Conservation (phyloP, 2,329 filamentous ascomycete genomes). For the Arthrobotrys megalospora region DNA sequence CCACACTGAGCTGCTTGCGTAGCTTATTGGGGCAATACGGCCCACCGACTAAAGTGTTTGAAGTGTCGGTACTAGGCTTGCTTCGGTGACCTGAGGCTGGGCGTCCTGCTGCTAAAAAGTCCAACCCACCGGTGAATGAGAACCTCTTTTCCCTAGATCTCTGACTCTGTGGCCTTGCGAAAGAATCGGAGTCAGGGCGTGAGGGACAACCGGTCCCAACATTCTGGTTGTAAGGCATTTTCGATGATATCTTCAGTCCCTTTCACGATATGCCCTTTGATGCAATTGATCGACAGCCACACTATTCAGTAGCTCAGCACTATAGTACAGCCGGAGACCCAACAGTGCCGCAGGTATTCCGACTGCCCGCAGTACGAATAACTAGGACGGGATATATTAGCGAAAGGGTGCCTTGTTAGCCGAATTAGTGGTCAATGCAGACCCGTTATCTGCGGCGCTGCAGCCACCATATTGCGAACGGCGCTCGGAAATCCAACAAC, state of each 20-base stretch:
- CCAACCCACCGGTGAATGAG: constrained; percentile 31
- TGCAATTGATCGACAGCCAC: constrained; percentile 6
- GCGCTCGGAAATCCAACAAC: constrained; percentile 24
- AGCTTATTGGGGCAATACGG: constrained; percentile 22
- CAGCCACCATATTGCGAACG: constrained; percentile 12
- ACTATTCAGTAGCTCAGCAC: constrained; percentile 13
- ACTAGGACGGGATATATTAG: constrained; percentile 28
- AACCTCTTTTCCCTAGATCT: constrained; percentile 33
- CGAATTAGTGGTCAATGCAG: constrained; percentile 18
- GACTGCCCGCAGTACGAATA: not conserved
- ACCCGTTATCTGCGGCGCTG: not conserved
- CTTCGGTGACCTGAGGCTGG: constrained; percentile 26
- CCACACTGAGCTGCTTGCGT: not conserved
- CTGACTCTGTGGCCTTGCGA: constrained; percentile 8
- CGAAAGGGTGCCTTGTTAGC: constrained; percentile 34
- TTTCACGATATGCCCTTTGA: constrained; percentile 29
- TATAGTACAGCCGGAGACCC: not conserved
- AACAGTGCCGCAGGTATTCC: constrained; percentile 2
- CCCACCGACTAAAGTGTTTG: constrained; percentile 2
- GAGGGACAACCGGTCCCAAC: constrained; percentile 7
- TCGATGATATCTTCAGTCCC: constrained; percentile 13
- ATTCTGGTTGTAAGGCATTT: constrained; percentile 30
- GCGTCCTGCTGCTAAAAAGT: constrained; percentile 22
- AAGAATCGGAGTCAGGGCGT: not conserved
- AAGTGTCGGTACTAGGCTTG: constrained; percentile 33